Evolutionary conservation across 2,329 filamentous ascomycete genomes (phyloP).

Genomic region (Penicillium freii): DNA sequence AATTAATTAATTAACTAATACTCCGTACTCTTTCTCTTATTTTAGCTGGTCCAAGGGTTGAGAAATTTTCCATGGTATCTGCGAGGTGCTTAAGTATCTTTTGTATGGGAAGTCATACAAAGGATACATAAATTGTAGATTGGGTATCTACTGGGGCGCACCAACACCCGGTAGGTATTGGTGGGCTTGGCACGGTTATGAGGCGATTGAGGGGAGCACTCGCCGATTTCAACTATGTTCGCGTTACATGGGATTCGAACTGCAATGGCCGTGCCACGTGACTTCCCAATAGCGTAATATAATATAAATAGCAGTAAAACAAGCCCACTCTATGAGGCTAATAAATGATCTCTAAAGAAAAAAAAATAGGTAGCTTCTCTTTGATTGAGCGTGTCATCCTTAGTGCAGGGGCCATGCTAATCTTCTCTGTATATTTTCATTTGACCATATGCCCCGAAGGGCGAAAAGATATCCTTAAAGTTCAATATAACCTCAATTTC

Average conservation of each 20-base stretch:
- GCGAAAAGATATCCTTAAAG: slow-evolving; percentile 15
- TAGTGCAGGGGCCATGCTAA: slow-evolving; percentile 85
- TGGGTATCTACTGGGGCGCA: too few species aligned
- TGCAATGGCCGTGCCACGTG: neutral
- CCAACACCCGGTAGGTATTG: too few species aligned
- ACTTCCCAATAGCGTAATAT: neutral
- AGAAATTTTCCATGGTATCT: too few species aligned
- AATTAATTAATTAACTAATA: too few species aligned
- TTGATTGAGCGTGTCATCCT: slow-evolving; percentile 90
- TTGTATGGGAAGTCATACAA: too few species aligned
- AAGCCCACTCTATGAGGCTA: slow-evolving; percentile 5
- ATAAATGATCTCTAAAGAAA: slow-evolving; percentile 29
- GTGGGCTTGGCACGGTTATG: too few species aligned
- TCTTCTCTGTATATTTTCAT: slow-evolving; percentile 72
- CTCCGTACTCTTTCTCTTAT: too few species aligned
- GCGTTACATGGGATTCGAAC: neutral
- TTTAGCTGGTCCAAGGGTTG: too few species aligned
- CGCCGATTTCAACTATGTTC: neutral
- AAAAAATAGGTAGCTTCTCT: slow-evolving; percentile 73
- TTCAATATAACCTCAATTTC: slow-evolving; percentile 20
- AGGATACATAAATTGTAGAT: too few species aligned
- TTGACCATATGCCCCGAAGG: slow-evolving; percentile 60
- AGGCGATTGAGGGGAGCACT: too few species aligned
- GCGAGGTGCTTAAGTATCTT: too few species aligned
- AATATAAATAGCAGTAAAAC: too few species aligned